These are phyloP conservation scores for Pleurotus tuoliensis DNA, from an alignment of 768 basidiomycete genomes.

Conservation along the genomic window DNA sequence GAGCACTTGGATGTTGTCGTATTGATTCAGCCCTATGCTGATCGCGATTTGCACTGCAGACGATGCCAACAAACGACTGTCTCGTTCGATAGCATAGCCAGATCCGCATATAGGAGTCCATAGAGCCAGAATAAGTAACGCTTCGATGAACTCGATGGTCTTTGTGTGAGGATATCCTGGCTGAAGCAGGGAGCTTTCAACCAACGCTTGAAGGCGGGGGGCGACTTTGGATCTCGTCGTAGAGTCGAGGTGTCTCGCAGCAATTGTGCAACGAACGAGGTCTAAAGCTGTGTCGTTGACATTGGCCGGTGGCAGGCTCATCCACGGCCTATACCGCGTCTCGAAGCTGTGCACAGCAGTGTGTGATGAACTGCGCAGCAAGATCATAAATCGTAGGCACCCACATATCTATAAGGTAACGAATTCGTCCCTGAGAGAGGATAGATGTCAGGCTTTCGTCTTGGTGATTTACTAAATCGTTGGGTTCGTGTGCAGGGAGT, in stretches of 20 bases:
- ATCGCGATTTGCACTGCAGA: slow-evolving; percentile 45
- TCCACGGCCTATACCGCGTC: slow-evolving; percentile 40
- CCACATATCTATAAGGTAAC: slow-evolving; percentile 35
- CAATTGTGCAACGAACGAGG: slow-evolving; percentile 42
- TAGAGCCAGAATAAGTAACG: slow-evolving; percentile 37
- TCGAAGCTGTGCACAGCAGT: slow-evolving; percentile 30
- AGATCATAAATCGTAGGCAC: neutral
- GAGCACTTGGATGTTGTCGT: neutral
- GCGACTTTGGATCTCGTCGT: slow-evolving; percentile 29
- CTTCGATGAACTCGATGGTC: slow-evolving; percentile 35
- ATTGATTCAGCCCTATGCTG: slow-evolving; percentile 30
- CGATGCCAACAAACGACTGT: slow-evolving; percentile 34
- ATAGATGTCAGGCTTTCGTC: slow-evolving; percentile 20
- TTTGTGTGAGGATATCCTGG: slow-evolving; percentile 37
- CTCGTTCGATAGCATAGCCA: slow-evolving; percentile 24
- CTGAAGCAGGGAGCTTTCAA: slow-evolving; percentile 33
- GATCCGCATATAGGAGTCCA: slow-evolving; percentile 38
- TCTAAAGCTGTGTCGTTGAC: slow-evolving; percentile 29
- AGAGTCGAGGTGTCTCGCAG: slow-evolving; percentile 39
- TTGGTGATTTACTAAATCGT: neutral
- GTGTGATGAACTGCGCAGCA: neutral
- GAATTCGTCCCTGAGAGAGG: slow-evolving; percentile 29
- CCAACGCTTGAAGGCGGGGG: slow-evolving; percentile 37
- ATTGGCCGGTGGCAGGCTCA: slow-evolving; percentile 31
- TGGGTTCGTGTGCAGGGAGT: neutral